phyloP scores from a whole-genome alignment of 2,329 filamentous ascomycete genomes.

The Nemania bipapillata region DNA sequence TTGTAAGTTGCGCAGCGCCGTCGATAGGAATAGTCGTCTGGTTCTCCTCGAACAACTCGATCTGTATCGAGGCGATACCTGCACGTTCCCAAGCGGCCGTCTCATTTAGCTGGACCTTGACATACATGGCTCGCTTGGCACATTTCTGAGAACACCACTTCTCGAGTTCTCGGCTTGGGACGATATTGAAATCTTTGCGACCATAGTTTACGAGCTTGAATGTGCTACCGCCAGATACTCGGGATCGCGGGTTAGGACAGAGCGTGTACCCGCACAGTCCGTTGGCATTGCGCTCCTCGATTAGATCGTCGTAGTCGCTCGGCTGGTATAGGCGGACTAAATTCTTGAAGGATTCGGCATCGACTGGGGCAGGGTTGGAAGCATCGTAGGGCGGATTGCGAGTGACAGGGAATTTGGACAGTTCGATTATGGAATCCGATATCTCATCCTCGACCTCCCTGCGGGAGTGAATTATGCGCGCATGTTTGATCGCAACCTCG shows the following conservation, averaged over 20 bases:
- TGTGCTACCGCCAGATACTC: conserved; percentile 66
- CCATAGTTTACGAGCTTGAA: conserved; percentile 72
- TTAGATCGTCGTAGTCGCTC: conserved; percentile 86
- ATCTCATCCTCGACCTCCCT: conserved; percentile 82
- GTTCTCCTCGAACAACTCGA: conserved; percentile 73
- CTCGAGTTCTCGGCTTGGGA: conserved; percentile 77
- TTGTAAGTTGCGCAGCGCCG: conserved; percentile 32
- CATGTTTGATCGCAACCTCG: conserved; percentile 82
- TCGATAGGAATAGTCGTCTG: conserved; percentile 55
- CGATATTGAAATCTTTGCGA: conserved; percentile 71
- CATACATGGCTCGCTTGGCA: conserved; percentile 80
- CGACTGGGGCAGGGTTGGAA: conserved; percentile 63
- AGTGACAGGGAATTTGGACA: conserved; percentile 69
- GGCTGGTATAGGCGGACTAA: conserved; percentile 81
- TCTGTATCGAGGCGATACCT: conserved; percentile 64
- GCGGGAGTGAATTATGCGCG: conserved; percentile 81
- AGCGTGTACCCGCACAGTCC: conserved; percentile 84
- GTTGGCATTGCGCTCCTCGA: conserved; percentile 88
- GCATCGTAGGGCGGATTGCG: conserved; percentile 44
- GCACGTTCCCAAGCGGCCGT: conserved; percentile 85
- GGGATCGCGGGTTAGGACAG: conserved; percentile 73
- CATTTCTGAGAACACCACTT: conserved; percentile 88
- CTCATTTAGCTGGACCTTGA: conserved; percentile 88
- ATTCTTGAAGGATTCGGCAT: conserved; percentile 72
- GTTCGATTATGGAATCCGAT: conserved; percentile 74